Base-by-base conservation (phyloP, 371 early-diverging fungal species). In the Sporodiniella umbellata region DNA sequence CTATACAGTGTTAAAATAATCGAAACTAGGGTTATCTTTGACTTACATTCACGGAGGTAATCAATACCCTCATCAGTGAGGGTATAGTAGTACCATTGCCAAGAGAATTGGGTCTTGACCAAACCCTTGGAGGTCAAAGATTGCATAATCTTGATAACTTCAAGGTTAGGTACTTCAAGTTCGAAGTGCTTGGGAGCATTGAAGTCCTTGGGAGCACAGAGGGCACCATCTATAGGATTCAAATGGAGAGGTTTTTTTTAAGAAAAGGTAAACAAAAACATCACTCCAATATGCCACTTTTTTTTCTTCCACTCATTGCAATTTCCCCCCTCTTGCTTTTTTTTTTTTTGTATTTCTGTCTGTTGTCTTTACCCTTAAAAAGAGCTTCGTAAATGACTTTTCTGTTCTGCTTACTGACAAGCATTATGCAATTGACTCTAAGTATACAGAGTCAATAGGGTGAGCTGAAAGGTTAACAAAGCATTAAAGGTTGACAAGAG, bases 21-120 rank as follows among this genome's bases (percentile, higher is more conserved):
- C 8, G 21, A 21, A 42, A 8, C 14, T 30, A 12, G 42, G 25
- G 5, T 45, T 45, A n/a, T 15, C 14, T 26, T 21, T 6, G 6
- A 46, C 70, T 37, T 63, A 69, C 62, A 90, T 84, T 91, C 89
- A 73, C 98, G 91, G 62, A 97, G 85, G 83, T 94, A 95, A 71
- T 90, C 92, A 64, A 97, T 94, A 79, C 98, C 98, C 76, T 88
- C 90, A 75, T 94, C 89, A 72, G 96, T 97, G 67, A 99, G 83
- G 74, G 88, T 91, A 84, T 97, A 98, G 90, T 99, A 99, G 83
- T 91, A 98, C 86, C 92, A 93, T 71, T 95, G 97, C 99, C 99
- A 99, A 65, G 94, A 93, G 91, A 99, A 99, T 72, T 87, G 89
- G 63, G 90, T 91, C 81, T 87, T 92, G 78, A 98, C 96, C 56